These are phyloP conservation scores for Camellia japonica DNA, from an alignment of 148 eudicot genomes.

Conservation along the genomic window DNA sequence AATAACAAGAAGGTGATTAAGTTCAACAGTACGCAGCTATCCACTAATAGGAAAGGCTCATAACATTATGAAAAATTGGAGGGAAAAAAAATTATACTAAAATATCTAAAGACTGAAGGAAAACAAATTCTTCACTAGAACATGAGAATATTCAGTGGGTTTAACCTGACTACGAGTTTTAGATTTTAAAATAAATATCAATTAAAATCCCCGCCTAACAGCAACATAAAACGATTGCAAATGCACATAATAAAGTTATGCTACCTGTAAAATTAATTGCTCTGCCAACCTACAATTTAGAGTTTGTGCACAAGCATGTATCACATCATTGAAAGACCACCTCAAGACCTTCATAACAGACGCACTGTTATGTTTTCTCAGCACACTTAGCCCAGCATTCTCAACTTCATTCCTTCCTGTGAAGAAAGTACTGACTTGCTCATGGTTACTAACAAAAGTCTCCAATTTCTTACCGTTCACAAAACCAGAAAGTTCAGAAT, in stretches of 20 bases:
- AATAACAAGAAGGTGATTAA: neutral
- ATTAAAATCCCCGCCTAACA: neutral
- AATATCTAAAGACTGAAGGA: neutral
- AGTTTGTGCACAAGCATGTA: constrained; percentile 57
- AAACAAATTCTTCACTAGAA: neutral
- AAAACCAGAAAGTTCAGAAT: constrained; percentile 23
- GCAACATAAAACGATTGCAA: neutral
- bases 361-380: constrained; percentile 21
- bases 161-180: neutral
- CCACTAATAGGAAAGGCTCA: neutral
- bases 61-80: neutral
- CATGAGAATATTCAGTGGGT: neutral
- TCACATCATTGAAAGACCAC: constrained; percentile 68
- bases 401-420: constrained; percentile 17
- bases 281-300: constrained; percentile 50
- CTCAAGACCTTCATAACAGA: constrained; percentile 53
- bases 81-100: neutral
- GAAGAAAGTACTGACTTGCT: constrained; percentile 9
- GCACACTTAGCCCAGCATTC: constrained; percentile 19
- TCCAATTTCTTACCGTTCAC: constrained; percentile 28
- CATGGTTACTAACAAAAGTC: constrained; percentile 17
- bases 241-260: neutral
- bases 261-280: constrained; percentile 74
- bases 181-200: neutral
- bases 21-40: neutral